Conservation (phyloP, 73 alveolate genomes). For the Tetrahymena thermophila region DNA sequence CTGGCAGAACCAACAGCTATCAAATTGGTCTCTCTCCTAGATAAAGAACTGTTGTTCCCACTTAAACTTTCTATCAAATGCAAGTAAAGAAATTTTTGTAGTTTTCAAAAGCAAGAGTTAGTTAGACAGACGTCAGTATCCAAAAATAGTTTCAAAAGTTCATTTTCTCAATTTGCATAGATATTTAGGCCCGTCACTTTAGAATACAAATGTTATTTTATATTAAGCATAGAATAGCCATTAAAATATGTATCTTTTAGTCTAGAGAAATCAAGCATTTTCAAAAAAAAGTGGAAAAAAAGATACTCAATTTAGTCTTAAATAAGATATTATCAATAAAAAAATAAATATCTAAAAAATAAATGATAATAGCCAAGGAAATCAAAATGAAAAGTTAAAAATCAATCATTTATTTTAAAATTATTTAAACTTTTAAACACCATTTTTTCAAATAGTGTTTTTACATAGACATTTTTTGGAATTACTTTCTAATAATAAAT, state of each 20-base stretch:
- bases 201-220: background rate
- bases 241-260: background rate
- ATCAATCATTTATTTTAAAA: too few species aligned
- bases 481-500: too few species aligned
- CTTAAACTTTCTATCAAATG: slow-evolving; percentile 10
- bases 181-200: background rate
- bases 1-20: slow-evolving; percentile 37
- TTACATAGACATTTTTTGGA: too few species aligned
- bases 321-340: background rate
- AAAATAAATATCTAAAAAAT: background rate
- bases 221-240: background rate
- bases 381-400: background rate
- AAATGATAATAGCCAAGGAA: background rate
- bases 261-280: background rate
- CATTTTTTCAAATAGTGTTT: background rate
- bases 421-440: too few species aligned
- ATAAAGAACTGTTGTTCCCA: slow-evolving; percentile 30
- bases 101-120: background rate
- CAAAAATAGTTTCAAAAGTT: background rate
- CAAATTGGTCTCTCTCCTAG: slow-evolving; percentile 38
- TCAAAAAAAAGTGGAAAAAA: background rate
- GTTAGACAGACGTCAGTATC: background rate
- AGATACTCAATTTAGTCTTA: background rate
- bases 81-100: background rate
- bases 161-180: background rate